Conservation (phyloP, 345 rosid genomes). For the Salix viminalis region DNA sequence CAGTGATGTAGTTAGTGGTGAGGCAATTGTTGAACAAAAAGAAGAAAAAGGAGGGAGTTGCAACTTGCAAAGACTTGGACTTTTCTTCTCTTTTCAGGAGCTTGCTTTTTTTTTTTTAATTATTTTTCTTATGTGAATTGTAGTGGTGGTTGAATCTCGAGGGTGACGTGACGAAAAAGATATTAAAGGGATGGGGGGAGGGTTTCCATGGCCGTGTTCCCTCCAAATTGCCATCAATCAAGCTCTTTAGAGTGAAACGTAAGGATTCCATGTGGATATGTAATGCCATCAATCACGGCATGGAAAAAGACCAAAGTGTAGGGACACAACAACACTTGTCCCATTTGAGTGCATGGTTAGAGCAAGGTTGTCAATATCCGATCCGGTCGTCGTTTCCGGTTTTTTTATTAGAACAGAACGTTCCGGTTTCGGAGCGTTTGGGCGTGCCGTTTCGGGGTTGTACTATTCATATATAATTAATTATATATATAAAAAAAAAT, state of each 20-base stretch:
- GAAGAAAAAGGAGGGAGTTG: background rate
- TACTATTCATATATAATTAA: too few relatives aligned
- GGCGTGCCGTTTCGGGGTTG: too few relatives aligned
- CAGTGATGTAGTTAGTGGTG: background rate
- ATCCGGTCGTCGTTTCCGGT: too few relatives aligned
- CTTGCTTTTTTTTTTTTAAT: background rate
- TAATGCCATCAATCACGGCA: constrained; percentile 27
- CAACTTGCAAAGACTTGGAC: constrained; percentile 2
- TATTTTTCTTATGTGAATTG: background rate
- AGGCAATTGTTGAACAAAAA: background rate
- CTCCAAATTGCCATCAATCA: constrained; percentile 1
- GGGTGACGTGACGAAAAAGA: constrained; percentile 15
- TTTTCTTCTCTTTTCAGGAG: background rate
- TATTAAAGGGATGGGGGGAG: constrained; percentile 2
- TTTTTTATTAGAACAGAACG: too few relatives aligned
- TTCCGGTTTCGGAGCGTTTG: too few relatives aligned
- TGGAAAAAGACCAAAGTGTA: constrained; percentile 7
- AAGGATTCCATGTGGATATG: background rate
- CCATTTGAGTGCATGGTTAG: too few relatives aligned
- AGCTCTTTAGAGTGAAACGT: background rate
- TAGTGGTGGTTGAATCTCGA: constrained; percentile 19
- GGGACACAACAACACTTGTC: background rate
- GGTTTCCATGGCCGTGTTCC: constrained; percentile 8
- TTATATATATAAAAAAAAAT: too few relatives aligned
- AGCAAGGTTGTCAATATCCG: too few relatives aligned